phyloP scores from a whole-genome alignment of 257 asterid genomes.

The Linaria vulgaris region DNA sequence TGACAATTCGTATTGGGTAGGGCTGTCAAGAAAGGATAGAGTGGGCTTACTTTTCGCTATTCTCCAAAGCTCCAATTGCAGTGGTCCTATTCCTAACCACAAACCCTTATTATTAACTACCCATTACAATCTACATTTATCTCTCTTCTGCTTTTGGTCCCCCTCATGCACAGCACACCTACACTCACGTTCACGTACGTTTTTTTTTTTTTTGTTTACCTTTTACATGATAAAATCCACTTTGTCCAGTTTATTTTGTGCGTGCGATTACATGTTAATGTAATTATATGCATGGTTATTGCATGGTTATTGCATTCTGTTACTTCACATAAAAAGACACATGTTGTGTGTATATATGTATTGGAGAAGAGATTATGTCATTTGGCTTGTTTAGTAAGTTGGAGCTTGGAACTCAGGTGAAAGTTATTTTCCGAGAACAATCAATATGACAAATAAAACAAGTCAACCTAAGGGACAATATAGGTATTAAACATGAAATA shows the following conservation, averaged over 20 bases:
- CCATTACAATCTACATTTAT: constrained; percentile 39
- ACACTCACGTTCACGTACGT: too few species aligned
- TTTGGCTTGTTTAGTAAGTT: not conserved
- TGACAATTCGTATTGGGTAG: constrained; percentile 48
- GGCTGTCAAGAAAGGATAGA: constrained; percentile 39
- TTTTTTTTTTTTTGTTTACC: too few species aligned
- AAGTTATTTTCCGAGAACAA: not conserved
- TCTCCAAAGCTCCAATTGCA: constrained; percentile 24
- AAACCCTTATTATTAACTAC: constrained; percentile 38
- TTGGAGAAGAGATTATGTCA: not conserved
- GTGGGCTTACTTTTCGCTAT: constrained; percentile 44
- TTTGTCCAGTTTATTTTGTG: constrained; percentile 9
- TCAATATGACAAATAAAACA: not conserved
- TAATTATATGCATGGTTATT: not conserved
- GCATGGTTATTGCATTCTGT: not conserved
- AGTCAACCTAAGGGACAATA: not conserved
- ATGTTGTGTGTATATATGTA: too few species aligned
- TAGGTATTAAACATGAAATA: not conserved
- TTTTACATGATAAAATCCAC: constrained; percentile 16
- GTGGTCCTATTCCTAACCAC: constrained; percentile 38
- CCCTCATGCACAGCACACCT: constrained; percentile 16
- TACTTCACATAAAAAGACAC: constrained; percentile 3
- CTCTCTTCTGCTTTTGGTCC: constrained; percentile 32
- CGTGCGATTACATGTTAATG: too few species aligned
- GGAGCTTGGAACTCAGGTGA: not conserved